Evolutionary conservation across 163 green algal genomes (phyloP).

Genomic region (Chlamydomonas reinhardtii): DNA sequence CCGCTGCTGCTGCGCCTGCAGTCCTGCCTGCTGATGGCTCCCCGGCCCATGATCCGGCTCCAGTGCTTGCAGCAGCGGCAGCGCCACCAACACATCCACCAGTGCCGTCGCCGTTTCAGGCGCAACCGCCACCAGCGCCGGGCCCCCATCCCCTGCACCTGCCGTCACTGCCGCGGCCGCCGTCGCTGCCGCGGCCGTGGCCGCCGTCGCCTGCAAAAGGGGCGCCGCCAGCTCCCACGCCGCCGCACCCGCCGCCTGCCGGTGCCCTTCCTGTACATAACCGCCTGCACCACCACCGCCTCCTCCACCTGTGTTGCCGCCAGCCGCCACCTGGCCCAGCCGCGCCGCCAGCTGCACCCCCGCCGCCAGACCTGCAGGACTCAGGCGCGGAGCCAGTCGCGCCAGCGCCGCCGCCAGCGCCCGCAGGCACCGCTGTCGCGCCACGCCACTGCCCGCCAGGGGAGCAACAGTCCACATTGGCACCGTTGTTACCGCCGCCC

Average conservation of each 20-base stretch:
- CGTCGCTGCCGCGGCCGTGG: not conserved
- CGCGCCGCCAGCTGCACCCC: constrained; percentile 2
- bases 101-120: not conserved
- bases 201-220: not conserved
- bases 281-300: not conserved
- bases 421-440: constrained; percentile 8
- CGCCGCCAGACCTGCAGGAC: not conserved
- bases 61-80: not conserved
- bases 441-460: constrained; percentile 2
- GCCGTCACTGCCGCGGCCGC: not conserved
- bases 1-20: no score
- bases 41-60: not conserved
- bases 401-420: not conserved
- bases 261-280: not conserved
- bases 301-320: not conserved
- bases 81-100: not conserved
- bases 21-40: no score
- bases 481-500: no score
- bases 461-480: not conserved
- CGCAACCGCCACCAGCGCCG: not conserved
- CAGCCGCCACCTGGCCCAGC: not conserved
- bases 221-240: constrained; percentile 27
- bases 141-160: not conserved
- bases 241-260: not conserved
- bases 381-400: not conserved